Evolutionary conservation across 441 rosid genomes (phyloP), one percentile per base, ranked within the genome.

Genomic region (Viola pubescens): DNA sequence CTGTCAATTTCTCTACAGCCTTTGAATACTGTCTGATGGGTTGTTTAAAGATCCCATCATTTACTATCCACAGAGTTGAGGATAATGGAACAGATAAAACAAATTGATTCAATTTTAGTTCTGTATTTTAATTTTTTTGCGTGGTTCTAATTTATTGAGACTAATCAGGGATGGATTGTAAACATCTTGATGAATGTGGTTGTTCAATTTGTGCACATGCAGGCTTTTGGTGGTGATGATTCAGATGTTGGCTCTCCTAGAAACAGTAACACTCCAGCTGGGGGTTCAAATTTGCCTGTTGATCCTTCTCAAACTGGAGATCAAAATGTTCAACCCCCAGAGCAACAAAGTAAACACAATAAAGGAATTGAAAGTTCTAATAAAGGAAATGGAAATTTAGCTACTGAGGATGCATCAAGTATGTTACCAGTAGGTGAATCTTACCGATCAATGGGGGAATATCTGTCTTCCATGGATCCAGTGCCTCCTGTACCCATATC

Each of bases 181-280:
- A 52, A 49, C 40, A 11, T 43, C 38, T 56, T 41, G 50, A 54
- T 56, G 69, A 48, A 61, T 16, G 9, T 34, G 14, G 56, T 4
- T 38, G 9, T 37, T 69, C 12, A 49, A 41, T 54, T 62, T 65
- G 39, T 62, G 4, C 52, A 55, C 62, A 45, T 77, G 68, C 77
- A 94, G 98, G 95, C 87, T 52, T 80, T 89, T 82, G 92, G 84
- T 46, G 88, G 85, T 59, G 91, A 89, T 75, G 89, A 87, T 69
- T 94, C 87, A 16, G 97, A 86, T 78, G 77, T 52, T 73, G 95
- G 81, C 68, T 81, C 86, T 51, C 83, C 96, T 7, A 75, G 74
- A 74, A 74, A 79, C 63, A 69, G 60, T 68, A 80, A 64, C 63
- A 76, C 66, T 65, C 63, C 70, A 49, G 75, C 70, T 58, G 83